Base-by-base conservation (phyloP, 768 basidiomycete species). In the Suillus bovinus region DNA sequence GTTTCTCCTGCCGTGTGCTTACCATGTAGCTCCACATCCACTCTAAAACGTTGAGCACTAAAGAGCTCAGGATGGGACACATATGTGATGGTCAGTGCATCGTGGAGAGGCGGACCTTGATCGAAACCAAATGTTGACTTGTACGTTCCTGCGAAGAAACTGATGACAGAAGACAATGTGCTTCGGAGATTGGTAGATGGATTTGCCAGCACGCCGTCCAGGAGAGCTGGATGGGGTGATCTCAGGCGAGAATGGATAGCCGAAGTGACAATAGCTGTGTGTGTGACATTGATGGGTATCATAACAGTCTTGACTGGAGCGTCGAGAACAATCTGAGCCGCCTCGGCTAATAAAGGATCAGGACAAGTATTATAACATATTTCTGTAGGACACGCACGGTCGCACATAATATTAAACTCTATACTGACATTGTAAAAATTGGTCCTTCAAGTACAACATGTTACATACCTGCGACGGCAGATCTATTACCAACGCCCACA, bases 201-300 rank as follows among this genome's bases (percentile, higher is more conserved):
- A 13, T 61, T 50, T 0, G 74, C 72, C 1, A 69, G 54, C 2
- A 66, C 42, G 14, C 47, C 41, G 22, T 61, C 56, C 10, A 52
- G 31, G 11, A 68, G 68, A 5, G 76, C 78, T 5, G 71, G 64
- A 9, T 78, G 65, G 8, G 81, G 76, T 10, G 81, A 77, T 34
- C 92, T 81, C 3, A 95, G 77, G 24, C 77, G 75, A 0, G 75
- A 62, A 66, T 88, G 88, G 36, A 88, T 75, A 11, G 73, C 68
- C 24, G 75, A 70, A 3, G 85, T 89, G 49, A 91, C 88, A 64
- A 96, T 90, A 4, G 90, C 91, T 0, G 85, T 89, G 72, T 96
- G 94, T 3, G 94, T 92, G 20, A 94, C 89, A 69, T 96, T 95
- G 67, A 96, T 83, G 0, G 92, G 91, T 31, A 94, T 84, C 93